Conservation (phyloP, 2,329 filamentous ascomycete species). For the Penicillium italicum region DNA sequence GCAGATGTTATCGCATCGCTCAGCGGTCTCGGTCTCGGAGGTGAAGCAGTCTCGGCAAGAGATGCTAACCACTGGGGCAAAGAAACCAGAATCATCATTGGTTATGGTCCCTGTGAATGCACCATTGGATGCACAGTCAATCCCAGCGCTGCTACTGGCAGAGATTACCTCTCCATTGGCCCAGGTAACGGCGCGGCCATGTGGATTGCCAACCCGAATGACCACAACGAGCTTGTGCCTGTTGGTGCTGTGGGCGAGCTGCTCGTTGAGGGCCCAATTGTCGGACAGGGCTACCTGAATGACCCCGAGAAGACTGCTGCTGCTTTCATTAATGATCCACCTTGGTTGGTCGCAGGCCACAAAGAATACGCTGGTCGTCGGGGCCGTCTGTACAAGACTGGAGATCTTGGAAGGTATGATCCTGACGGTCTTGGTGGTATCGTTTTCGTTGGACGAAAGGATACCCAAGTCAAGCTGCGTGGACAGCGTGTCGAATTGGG, state of each 20-base stretch:
- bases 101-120: constrained; percentile 44
- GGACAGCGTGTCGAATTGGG: constrained; percentile 45
- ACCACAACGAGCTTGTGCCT: constrained; percentile 37
- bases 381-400: constrained; percentile 41
- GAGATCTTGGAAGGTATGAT: constrained; percentile 40
- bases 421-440: constrained; percentile 38
- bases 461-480: constrained; percentile 42
- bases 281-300: constrained; percentile 47
- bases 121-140: constrained; percentile 43
- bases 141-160: constrained; percentile 32
- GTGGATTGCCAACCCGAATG: constrained; percentile 42
- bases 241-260: constrained; percentile 49
- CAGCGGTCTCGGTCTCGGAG: constrained; percentile 42
- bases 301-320: constrained; percentile 36
- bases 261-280: constrained; percentile 47
- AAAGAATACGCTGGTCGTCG: constrained; percentile 24
- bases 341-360: constrained; percentile 34
- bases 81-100: constrained; percentile 45
- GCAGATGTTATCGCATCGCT: constrained; percentile 43
- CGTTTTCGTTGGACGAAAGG: constrained; percentile 39
- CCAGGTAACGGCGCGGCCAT: constrained; percentile 34
- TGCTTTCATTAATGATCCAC: constrained; percentile 38
- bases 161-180: constrained; percentile 41
- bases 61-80: constrained; percentile 43
- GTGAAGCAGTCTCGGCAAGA: constrained; percentile 43